These are phyloP conservation scores for Colletotrichum kahawae DNA, from an alignment of 2,329 filamentous ascomycete species.

Conservation along the genomic window DNA sequence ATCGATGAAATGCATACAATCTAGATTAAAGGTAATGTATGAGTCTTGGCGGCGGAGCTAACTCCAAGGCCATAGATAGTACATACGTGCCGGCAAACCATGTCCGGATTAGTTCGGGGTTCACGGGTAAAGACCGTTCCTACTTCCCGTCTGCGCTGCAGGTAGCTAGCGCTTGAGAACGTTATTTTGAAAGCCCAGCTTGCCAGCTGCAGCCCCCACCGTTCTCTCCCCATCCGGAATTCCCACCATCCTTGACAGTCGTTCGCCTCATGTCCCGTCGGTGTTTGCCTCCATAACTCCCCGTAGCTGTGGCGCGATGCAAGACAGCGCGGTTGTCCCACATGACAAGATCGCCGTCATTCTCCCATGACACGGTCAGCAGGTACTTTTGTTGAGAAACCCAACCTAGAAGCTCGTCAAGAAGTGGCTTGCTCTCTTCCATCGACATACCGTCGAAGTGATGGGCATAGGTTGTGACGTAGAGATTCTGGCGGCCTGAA, in stretches of 20 bases:
- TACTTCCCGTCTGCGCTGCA: neutral
- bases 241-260: neutral
- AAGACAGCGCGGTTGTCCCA: neutral
- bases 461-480: neutral
- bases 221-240: neutral
- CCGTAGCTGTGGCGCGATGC: neutral
- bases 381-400: neutral
- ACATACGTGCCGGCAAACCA: neutral
- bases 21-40: neutral
- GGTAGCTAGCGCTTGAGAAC: neutral
- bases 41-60: rapidly evolving
- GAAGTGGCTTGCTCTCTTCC: neutral
- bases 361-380: neutral
- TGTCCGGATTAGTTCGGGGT: neutral
- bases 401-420: neutral
- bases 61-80: rapidly evolving
- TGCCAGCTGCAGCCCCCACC: neutral
- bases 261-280: neutral
- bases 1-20: neutral
- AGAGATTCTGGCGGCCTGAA: neutral
- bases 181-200: neutral
- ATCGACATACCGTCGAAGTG: neutral
- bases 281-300: neutral
- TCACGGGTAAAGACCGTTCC: neutral
- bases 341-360: neutral